A percentile compares a stretch with the other conserved stretches of the same genome.
Evolutionary conservation across 306 rosid genomes (phyloP).

Genomic region (Vigna reflexopilosa): DNA sequence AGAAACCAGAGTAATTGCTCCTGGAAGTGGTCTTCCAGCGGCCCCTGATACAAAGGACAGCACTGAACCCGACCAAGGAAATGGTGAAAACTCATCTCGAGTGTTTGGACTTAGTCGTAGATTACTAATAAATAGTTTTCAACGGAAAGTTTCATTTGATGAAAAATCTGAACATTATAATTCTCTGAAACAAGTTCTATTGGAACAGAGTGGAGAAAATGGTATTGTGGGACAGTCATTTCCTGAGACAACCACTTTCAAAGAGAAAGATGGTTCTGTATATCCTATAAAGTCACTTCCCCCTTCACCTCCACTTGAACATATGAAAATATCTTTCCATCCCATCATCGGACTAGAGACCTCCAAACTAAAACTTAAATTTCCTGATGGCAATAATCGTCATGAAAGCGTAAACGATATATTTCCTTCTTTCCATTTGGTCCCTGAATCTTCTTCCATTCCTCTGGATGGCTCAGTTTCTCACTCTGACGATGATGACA

Average conservation of each 20-base stretch:
- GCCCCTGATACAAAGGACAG: constrained; percentile 49
- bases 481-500: constrained; percentile 84
- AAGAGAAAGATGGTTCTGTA: constrained; percentile 53
- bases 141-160: constrained; percentile 63
- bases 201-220: constrained; percentile 59
- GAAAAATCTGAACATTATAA: constrained; percentile 55
- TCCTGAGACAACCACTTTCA: constrained; percentile 49
- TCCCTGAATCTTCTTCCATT: constrained; percentile 71
- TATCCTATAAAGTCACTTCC: constrained; percentile 65
- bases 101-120: constrained; percentile 79
- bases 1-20: constrained; percentile 43
- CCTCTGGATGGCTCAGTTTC: constrained; percentile 66
- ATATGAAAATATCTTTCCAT: constrained; percentile 94
- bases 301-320: constrained; percentile 95
- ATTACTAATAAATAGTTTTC: constrained; percentile 73
- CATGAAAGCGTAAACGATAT: constrained; percentile 63
- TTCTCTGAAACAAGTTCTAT: constrained; percentile 53
- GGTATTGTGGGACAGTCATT: constrained; percentile 41
- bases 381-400: constrained; percentile 76
- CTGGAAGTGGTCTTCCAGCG: constrained; percentile 52
- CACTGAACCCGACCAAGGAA: constrained; percentile 49
- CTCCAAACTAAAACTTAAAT: constrained; percentile 72
- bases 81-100: constrained; percentile 59
- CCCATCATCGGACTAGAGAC: constrained; percentile 69
- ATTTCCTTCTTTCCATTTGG: constrained; percentile 90